phyloP scores from a whole-genome alignment of 1,284 basidiomycete species.

The Marasmius tenuissimus region DNA sequence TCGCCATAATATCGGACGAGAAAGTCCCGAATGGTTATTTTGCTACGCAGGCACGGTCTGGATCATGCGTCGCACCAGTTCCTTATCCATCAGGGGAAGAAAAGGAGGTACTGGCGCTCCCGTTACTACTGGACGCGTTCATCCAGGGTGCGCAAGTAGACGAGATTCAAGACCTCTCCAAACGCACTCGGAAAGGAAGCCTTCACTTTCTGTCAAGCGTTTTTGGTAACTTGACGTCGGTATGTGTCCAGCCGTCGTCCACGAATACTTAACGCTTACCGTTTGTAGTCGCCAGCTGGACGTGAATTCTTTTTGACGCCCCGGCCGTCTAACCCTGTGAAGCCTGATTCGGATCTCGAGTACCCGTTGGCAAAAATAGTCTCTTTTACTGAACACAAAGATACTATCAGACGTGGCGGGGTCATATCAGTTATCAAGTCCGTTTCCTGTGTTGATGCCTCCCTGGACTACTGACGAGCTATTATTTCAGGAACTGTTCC shows the following conservation, averaged over 20 bases:
- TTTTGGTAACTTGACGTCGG: constrained; percentile 86
- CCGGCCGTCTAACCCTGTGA: constrained; percentile 41
- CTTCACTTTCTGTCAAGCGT: constrained; percentile 90
- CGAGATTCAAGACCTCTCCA: constrained; percentile 43
- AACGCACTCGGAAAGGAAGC: constrained; percentile 67
- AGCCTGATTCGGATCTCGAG: constrained; percentile 48
- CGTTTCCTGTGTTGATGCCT: constrained; percentile 15
- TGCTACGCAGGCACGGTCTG: constrained; percentile 73
- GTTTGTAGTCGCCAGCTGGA: constrained; percentile 59
- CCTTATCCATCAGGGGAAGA: constrained; percentile 61
- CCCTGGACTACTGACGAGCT: not conserved
- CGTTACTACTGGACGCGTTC: constrained; percentile 85
- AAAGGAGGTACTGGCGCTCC: constrained; percentile 62
- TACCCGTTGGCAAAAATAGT: constrained; percentile 83
- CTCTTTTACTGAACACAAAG: constrained; percentile 86
- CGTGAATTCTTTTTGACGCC: constrained; percentile 73
- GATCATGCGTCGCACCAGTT: constrained; percentile 64
- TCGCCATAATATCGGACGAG: constrained; percentile 60
- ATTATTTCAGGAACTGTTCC: constrained; percentile 67
- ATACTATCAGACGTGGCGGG: constrained; percentile 83
- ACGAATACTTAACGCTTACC: not conserved
- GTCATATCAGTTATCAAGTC: constrained; percentile 87
- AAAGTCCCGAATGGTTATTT: constrained; percentile 49
- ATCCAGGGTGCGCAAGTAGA: constrained; percentile 65
- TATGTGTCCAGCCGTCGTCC: constrained; percentile 34